Percentiles rank a stretch among this genome's conserved stretches.
phyloP scores from a whole-genome alignment of 2,329 filamentous ascomycete genomes.

The Diaporthe sp. region DNA sequence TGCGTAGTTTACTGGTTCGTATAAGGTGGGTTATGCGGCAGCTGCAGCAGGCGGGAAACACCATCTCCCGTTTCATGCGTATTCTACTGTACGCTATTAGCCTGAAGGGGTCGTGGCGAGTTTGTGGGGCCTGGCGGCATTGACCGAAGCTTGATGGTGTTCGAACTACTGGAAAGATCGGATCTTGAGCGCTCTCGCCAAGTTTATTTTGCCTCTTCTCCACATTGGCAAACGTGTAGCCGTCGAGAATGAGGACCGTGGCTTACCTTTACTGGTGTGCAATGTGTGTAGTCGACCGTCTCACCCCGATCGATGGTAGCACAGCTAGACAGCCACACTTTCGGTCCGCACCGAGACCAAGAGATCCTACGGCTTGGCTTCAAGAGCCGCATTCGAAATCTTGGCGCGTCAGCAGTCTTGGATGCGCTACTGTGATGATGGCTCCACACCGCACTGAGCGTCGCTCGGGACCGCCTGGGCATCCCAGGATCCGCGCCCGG shows the following conservation, averaged over 20 bases:
- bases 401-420: not conserved
- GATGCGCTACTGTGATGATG: not conserved
- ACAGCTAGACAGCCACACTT: conserved; percentile 6
- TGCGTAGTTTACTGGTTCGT: conserved; percentile 1
- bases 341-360: conserved; percentile 30
- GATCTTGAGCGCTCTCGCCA: conserved; percentile 24
- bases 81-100: not conserved
- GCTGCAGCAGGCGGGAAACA: not conserved
- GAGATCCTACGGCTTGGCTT: conserved; percentile 23
- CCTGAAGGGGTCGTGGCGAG: not conserved
- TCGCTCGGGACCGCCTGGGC: not conserved
- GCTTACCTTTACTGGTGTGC: no score
- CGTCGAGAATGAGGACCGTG: not conserved
- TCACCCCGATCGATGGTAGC: not conserved
- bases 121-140: conserved; percentile 11
- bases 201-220: conserved; percentile 24
- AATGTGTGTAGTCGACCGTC: not conserved
- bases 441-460: not conserved
- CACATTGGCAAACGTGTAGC: not conserved
- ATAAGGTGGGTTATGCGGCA: not conserved
- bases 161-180: not conserved
- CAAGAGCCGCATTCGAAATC: conserved; percentile 17
- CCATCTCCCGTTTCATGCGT: not conserved
- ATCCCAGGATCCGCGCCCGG: not conserved
- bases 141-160: conserved; percentile 22